Conservation (phyloP, 2,329 filamentous ascomycete genomes). For the Aureobasidium sp. region DNA sequence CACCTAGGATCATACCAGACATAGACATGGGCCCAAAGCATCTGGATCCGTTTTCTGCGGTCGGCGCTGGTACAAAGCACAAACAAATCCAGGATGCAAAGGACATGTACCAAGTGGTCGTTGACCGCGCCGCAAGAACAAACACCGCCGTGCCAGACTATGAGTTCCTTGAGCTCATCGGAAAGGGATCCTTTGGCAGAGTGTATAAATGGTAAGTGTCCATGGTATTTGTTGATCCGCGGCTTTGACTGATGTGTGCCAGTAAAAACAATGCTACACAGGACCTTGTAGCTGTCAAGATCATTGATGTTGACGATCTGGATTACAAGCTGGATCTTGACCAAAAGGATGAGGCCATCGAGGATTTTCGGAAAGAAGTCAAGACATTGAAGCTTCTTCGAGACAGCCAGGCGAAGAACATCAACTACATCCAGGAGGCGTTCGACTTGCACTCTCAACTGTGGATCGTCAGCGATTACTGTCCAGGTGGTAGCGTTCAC, state of each 20-base stretch:
- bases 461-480: slow-evolving; percentile 86
- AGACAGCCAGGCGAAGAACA: slow-evolving; percentile 67
- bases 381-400: slow-evolving; percentile 64
- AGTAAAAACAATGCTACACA: slow-evolving; percentile 35
- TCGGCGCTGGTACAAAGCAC: slow-evolving; percentile 22
- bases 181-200: slow-evolving; percentile 66
- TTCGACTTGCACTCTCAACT: slow-evolving; percentile 70
- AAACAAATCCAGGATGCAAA: slow-evolving; percentile 63
- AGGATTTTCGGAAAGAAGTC: slow-evolving; percentile 55
- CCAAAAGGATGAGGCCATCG: slow-evolving; percentile 55
- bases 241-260: slow-evolving; percentile 16
- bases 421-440: slow-evolving; percentile 75
- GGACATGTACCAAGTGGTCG: slow-evolving; percentile 60
- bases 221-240: background rate
- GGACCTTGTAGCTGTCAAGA: slow-evolving; percentile 66
- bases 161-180: slow-evolving; percentile 64
- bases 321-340: slow-evolving; percentile 59
- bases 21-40: slow-evolving; percentile 28
- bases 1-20: background rate
- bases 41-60: slow-evolving; percentile 21
- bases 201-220: slow-evolving; percentile 57
- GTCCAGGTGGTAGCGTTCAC: slow-evolving; percentile 72
- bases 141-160: slow-evolving; percentile 59
- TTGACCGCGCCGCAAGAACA: slow-evolving; percentile 54
- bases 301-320: slow-evolving; percentile 74